Evolutionary conservation across 2,329 filamentous ascomycete genomes (phyloP), one percentile per base, ranked within the genome.

Genomic region (Trichoderma citrinoviride): DNA sequence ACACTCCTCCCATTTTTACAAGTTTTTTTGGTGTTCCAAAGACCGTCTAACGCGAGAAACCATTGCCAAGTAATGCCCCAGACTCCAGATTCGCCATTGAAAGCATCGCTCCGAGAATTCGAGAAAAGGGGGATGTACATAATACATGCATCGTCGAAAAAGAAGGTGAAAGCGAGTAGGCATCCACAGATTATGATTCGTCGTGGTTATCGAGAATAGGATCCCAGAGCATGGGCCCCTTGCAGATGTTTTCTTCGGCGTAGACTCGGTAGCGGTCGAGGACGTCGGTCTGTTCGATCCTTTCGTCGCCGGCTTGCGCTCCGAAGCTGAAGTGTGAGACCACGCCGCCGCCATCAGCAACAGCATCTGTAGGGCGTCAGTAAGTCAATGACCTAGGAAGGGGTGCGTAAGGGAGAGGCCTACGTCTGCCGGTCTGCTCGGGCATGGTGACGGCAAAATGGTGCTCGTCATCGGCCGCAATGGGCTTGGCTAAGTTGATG

Each of bases 321-420:
- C 73, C 76, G 61, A 83, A 83, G 66, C 80, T 81, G 69, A 83
- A 86, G 71, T 87, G 84, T 5, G 79, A 80, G 3, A 80, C 84
- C 8, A 87, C 71, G 1, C 82, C 81, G 63, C 81, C 79, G 5
- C 83, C 84, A 70, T 86, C 83, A 17, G 86, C 82, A 17, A 83
- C 76, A 40, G 83, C 79, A 49, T 77, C 73, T 75, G 21, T 57
- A 4, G 29, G 3, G 15, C 27, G n/a, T n/a, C 27, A 12, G 19
- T 40, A 27, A 12, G 8, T 19, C 46, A 5, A 25, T 25, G 3
- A 14, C 14, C 33, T 14, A 37, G 5, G 27, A 7, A 10, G 10
- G 7, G 4, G 37, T 15, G 37, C 5, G 14, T 5, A 8, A 33
- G 27, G 14, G 4, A 23, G 8, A 25, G 7, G 69, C 73, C 69